These are phyloP conservation scores for Ustilago crameri DNA, from an alignment of 1,284 basidiomycete genomes.

Conservation along the genomic window DNA sequence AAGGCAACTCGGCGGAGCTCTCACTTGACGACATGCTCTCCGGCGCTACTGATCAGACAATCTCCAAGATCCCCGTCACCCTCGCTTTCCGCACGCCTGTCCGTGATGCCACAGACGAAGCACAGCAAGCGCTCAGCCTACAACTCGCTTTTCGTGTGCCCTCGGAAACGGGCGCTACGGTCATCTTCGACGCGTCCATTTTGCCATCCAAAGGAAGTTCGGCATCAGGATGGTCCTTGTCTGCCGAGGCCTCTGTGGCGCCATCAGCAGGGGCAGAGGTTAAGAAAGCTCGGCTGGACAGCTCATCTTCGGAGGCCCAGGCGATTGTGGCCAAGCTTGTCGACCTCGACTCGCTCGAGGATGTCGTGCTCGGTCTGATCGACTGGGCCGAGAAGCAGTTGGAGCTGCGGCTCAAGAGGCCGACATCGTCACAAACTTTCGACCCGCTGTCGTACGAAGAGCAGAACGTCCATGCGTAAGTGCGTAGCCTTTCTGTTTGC, in stretches of 20 bases:
- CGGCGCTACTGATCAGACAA: neutral
- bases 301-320: slow-evolving; percentile 20
- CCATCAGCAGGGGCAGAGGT: neutral
- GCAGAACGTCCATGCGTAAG: slow-evolving; percentile 66
- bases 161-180: slow-evolving; percentile 6
- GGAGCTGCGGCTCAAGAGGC: slow-evolving; percentile 14
- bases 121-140: slow-evolving; percentile 24
- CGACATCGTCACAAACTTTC: slow-evolving; percentile 3
- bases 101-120: slow-evolving; percentile 12
- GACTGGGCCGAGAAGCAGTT: slow-evolving; percentile 36
- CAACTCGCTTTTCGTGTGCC: slow-evolving; percentile 28
- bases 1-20: slow-evolving; percentile 6
- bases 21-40: slow-evolving; percentile 33
- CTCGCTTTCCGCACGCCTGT: slow-evolving; percentile 36
- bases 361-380: slow-evolving; percentile 21
- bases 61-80: slow-evolving; percentile 29
- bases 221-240: slow-evolving; percentile 25
- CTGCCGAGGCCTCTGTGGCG: slow-evolving; percentile 11
- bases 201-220: slow-evolving; percentile 16
- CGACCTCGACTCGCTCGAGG: slow-evolving; percentile 34
- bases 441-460: slow-evolving; percentile 61
- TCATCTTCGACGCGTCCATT: slow-evolving; percentile 28
- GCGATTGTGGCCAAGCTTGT: slow-evolving; percentile 16
- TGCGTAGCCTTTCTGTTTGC: slow-evolving; percentile 18
- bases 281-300: slow-evolving; percentile 19